These are phyloP conservation scores for Waltergamsia citrina DNA, from an alignment of 2,329 filamentous ascomycete species.

Conservation along the genomic window DNA sequence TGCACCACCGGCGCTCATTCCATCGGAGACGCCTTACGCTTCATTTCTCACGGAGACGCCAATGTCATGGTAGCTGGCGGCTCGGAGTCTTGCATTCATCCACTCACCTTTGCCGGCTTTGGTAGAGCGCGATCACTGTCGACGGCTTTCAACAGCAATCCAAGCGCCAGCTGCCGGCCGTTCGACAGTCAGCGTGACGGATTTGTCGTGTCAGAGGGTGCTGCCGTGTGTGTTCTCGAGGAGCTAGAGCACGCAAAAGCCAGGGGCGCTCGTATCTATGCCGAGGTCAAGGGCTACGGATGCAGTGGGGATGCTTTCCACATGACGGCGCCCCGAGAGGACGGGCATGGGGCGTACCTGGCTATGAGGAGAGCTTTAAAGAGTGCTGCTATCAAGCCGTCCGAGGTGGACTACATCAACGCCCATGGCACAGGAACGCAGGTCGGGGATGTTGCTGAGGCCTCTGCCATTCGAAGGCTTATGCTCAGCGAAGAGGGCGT, in stretches of 20 bases:
- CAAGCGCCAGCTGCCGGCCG: slow-evolving; percentile 65
- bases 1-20: slow-evolving; percentile 95
- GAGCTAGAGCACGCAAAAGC: slow-evolving; percentile 79
- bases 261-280: slow-evolving; percentile 74
- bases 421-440: slow-evolving; percentile 86
- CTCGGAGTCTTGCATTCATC: slow-evolving; percentile 91
- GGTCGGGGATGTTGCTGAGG: slow-evolving; percentile 83
- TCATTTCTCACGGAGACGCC: slow-evolving; percentile 85
- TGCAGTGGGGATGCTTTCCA: slow-evolving; percentile 86
- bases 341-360: slow-evolving; percentile 71
- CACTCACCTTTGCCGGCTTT: slow-evolving; percentile 86
- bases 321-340: slow-evolving; percentile 79
- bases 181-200: slow-evolving; percentile 75
- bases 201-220: slow-evolving; percentile 90
- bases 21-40: slow-evolving; percentile 85
- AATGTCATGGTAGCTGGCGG: slow-evolving; percentile 96
- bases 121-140: slow-evolving; percentile 78
- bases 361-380: slow-evolving; percentile 80
- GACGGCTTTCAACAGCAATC: slow-evolving; percentile 68
- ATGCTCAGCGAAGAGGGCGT: slow-evolving; percentile 67
- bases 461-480: slow-evolving; percentile 67
- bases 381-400: slow-evolving; percentile 59
- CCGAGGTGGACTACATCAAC: slow-evolving; percentile 80
- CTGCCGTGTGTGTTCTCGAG: slow-evolving; percentile 80
- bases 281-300: slow-evolving; percentile 82